A percentile compares a stretch with the other conserved stretches of the same genome.
phyloP scores from a whole-genome alignment of 176 grass and related monocot genomes.

The Oryza meyeriana region DNA sequence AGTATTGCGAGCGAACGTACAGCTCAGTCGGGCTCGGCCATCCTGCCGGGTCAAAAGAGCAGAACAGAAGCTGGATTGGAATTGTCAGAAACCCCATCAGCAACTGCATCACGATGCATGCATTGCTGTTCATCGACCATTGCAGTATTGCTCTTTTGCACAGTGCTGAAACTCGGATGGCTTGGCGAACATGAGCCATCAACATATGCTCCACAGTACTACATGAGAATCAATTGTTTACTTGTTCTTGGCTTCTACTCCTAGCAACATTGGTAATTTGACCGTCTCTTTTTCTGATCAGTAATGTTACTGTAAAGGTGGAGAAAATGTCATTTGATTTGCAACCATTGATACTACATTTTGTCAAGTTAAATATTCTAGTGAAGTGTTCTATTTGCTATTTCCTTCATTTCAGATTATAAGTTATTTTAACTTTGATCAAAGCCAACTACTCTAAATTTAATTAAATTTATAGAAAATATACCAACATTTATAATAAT shows the following conservation, averaged over 20 bases:
- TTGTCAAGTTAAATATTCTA: background rate
- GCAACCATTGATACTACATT: background rate
- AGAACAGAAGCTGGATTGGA: background rate
- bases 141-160: too few relatives aligned
- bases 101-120: constrained; percentile 17
- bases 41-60: background rate
- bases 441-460: too few relatives aligned
- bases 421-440: too few relatives aligned
- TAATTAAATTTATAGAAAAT: too few relatives aligned
- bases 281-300: background rate
- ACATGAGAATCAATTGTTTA: too few relatives aligned
- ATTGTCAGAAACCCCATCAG: constrained; percentile 9
- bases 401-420: too few relatives aligned
- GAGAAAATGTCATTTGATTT: background rate
- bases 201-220: constrained; percentile 14
- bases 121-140: background rate
- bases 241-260: too few relatives aligned
- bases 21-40: background rate
- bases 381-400: background rate
- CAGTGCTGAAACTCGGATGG: constrained; percentile 1
- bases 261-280: too few relatives aligned
- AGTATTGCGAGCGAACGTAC: background rate
- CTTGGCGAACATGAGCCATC: background rate
- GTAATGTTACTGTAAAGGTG: background rate
- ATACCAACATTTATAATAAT: too few relatives aligned